Evolutionary conservation across 768 basidiomycete species (phyloP).

Genomic region (Rhizopogon vulgaris): DNA sequence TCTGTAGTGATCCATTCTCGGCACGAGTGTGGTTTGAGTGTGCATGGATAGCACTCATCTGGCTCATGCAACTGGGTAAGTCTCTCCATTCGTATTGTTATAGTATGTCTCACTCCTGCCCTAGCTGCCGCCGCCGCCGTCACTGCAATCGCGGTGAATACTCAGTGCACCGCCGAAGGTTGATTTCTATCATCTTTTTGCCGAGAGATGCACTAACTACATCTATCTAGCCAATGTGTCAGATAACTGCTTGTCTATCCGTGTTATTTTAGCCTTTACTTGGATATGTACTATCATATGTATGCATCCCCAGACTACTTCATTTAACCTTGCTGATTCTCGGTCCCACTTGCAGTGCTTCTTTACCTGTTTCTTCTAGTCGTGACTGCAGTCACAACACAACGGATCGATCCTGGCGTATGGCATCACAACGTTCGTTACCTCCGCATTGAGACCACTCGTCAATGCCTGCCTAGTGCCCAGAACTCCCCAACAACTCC

Average conservation of each 20-base stretch:
- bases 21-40: conserved; percentile 71
- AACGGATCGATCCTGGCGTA: conserved; percentile 39
- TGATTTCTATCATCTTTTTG: not conserved
- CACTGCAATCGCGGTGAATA: conserved; percentile 31
- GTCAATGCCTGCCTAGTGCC: conserved; percentile 24
- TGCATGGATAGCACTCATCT: conserved; percentile 53
- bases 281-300: conserved; percentile 43
- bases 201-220: not conserved
- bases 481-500: conserved; percentile 32
- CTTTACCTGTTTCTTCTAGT: conserved; percentile 49
- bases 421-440: conserved; percentile 47
- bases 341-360: conserved; percentile 37
- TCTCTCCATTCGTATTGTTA: conserved; percentile 1
- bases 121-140: conserved; percentile 50
- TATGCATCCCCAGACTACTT: conserved; percentile 22
- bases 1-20: conserved; percentile 43
- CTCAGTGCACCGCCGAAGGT: conserved; percentile 31
- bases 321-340: conserved; percentile 1
- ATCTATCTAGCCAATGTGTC: not conserved
- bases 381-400: conserved; percentile 35
- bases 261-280: conserved; percentile 52
- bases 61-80: conserved; percentile 55
- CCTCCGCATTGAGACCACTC: conserved; percentile 30
- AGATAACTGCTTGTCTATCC: conserved; percentile 43
- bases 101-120: not conserved